phyloP scores from a whole-genome alignment of 305 asterid species.

The Nicotiana rustica region DNA sequence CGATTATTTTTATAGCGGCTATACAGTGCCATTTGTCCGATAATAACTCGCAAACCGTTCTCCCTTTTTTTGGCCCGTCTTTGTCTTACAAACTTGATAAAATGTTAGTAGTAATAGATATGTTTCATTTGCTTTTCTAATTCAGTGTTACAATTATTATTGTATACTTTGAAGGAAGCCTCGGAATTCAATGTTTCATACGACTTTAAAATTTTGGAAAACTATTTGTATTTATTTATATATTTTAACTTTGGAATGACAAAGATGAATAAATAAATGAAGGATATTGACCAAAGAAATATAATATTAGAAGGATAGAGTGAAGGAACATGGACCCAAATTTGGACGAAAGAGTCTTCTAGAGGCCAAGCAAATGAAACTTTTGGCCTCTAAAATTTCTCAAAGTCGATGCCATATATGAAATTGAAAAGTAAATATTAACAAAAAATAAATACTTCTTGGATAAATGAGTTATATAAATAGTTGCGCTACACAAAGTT shows the following conservation, averaged over 20 bases:
- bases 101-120: neutral
- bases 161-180: neutral
- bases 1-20: too few species aligned
- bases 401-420: neutral
- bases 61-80: too few species aligned
- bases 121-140: neutral
- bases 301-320: neutral
- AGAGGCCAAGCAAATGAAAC: neutral
- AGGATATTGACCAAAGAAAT: neutral
- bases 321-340: slow-evolving; percentile 17
- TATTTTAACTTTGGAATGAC: neutral
- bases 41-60: too few species aligned
- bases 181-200: slow-evolving; percentile 9
- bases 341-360: slow-evolving; percentile 8
- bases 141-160: neutral
- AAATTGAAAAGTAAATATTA: neutral
- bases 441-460: neutral
- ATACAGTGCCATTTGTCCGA: too few species aligned
- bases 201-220: neutral
- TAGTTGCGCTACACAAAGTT: too few species aligned
- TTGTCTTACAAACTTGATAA: too few species aligned
- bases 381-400: slow-evolving; percentile 9
- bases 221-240: neutral
- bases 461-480: too few species aligned
- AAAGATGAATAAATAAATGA: neutral